Base-by-base conservation (phyloP, 2,329 filamentous ascomycete species). In the Knufia fluminis region DNA sequence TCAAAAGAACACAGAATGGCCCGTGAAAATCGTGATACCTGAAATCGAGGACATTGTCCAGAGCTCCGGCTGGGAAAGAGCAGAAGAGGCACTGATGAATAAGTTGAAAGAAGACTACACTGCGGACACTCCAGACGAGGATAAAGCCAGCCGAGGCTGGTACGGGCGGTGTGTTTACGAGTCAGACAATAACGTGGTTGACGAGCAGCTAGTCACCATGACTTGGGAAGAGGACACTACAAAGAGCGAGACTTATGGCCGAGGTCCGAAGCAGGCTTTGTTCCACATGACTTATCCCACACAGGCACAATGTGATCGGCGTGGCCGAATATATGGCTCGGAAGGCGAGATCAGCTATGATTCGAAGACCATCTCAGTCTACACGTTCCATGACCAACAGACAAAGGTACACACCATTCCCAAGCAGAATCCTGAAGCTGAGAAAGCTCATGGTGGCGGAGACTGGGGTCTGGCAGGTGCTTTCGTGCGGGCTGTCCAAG, bases 131-230 rank as follows among this genome's bases (percentile, higher is more conserved):
- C 70, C 74, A 8, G 83, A 83, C 56, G 54, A 52, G 9, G 65
- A 71, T n/a, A 70, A 80, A 3, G 70, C 74, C 43, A 60, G 61
- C 9, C 65, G 77, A 3, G 68, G 74, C 1, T 83, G 89, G 88
- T 97, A 89, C 62, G 92, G 92, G 0, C 80, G 91, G n/a, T 98
- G 92, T 62, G 92, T 97, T 1, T 97, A 83, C 68, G 92, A 96
- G 64, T 74, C 83, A 3, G 89, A 94, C 68, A 98, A 97, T 67
- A 82, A 94, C 61, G 92, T 97, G 36, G 87, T 83, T 60, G 92
- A 98, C 64, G 88, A 97, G 61, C 91, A 97, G 65, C 77, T 84
- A 22, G 92, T 97, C 17, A 91, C 85, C 0, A 79, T 97, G 46
- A 80, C 78, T 3, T 97, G 91, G 89, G 84, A 89, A 10, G 86